Evolutionary conservation across 345 rosid species (phyloP).

Genomic region (Camelina sativa): DNA sequence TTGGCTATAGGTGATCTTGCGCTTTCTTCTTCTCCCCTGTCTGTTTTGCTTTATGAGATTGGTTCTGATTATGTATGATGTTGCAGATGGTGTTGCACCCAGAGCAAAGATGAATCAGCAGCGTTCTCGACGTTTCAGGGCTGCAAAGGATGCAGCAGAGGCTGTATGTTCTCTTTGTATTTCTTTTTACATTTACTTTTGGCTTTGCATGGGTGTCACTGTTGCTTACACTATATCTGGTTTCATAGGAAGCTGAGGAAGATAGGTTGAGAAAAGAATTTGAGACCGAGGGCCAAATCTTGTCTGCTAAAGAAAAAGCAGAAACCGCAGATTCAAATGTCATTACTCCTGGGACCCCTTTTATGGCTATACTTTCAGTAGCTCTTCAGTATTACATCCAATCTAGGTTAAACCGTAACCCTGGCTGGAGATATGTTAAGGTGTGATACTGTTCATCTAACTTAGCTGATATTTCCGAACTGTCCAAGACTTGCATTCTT

Average conservation of each 20-base stretch:
- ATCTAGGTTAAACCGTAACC: conserved; percentile 76
- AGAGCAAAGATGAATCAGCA: conserved; percentile 99
- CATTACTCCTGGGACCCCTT: conserved; percentile 95
- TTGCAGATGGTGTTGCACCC: conserved; percentile 96
- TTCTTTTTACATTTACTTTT: conserved; percentile 14
- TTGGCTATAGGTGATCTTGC: conserved; percentile 84
- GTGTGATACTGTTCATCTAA: conserved; percentile 50
- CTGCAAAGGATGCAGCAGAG: conserved; percentile 97
- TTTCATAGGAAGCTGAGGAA: conserved; percentile 86
- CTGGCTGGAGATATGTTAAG: conserved; percentile 88
- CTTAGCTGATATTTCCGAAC: conserved; percentile 22
- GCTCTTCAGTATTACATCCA: conserved; percentile 93
- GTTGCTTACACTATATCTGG: conserved; percentile 14
- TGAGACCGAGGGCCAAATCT: conserved; percentile 64
- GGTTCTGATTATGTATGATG: conserved; percentile 26
- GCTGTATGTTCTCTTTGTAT: conserved; percentile 57
- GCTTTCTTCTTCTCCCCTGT: conserved; percentile 16
- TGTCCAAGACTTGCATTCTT: conserved; percentile 13
- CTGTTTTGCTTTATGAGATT: conserved; percentile 1
- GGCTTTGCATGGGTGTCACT: conserved; percentile 23
- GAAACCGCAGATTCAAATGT: conserved; percentile 95
- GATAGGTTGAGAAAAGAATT: conserved; percentile 81
- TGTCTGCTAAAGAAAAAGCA: conserved; percentile 70
- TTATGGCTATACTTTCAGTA: conserved; percentile 87
- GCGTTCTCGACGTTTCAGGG: conserved; percentile 90